phyloP scores from a whole-genome alignment of 257 asterid genomes.

The Parsonsia alboflavescens region DNA sequence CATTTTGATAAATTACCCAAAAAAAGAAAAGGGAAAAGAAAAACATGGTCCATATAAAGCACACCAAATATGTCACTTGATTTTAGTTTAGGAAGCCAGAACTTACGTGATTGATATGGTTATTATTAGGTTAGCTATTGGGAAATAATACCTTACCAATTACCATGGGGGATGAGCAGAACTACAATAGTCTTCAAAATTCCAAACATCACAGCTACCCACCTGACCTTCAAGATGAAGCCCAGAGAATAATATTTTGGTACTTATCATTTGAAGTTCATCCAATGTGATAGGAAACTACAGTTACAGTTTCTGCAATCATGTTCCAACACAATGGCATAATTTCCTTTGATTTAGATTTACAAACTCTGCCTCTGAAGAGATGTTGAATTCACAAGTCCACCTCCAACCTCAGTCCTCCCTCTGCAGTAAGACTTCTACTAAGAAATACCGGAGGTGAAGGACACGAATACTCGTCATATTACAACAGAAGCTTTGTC shows the following conservation, averaged over 20 bases:
- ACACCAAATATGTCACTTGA: not conserved
- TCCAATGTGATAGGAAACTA: not conserved
- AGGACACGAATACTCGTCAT: too few relatives aligned
- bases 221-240: not conserved
- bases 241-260: not conserved
- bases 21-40: too few relatives aligned
- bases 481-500: not conserved
- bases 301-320: not conserved
- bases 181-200: not conserved
- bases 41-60: too few relatives aligned
- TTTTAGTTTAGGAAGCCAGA: not conserved
- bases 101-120: too few relatives aligned
- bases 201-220: not conserved
- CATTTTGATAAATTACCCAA: too few relatives aligned
- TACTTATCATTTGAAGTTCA: not conserved
- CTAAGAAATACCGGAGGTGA: not conserved
- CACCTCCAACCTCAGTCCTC: not conserved
- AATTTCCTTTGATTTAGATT: not conserved
- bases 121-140: not conserved
- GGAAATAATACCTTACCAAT: not conserved
- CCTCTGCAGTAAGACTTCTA: not conserved
- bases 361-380: not conserved
- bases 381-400: not conserved
- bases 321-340: not conserved
- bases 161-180: not conserved